Base-by-base conservation (phyloP, 2,329 filamentous ascomycete genomes). In the Elsinoe necatrix region DNA sequence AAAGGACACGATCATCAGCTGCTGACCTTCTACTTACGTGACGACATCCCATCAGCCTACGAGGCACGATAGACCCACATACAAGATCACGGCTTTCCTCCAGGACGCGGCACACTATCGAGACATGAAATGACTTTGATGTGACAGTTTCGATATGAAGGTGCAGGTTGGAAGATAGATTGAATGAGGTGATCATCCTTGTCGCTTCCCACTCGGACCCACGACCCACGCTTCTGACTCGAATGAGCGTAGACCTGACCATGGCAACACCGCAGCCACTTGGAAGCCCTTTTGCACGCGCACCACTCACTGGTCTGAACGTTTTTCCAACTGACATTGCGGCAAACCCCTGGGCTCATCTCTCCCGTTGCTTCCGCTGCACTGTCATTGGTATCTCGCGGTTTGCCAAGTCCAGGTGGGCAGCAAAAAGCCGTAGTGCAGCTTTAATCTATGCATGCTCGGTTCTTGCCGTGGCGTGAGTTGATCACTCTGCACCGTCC, bases 151-250 rank as follows among this genome's bases (percentile, higher is more conserved):
- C 14, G 34, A 37, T 37, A 37, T n/a, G 34, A 37, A 12, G 5
- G 5, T 14, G 34, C 29, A 37, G 34, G 34, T 37, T 12, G 34
- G 14, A 37, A 37, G 34, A 37, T 37, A 37, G 14, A 37, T 37
- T 37, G 21, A 18, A 43, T 43, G 41, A 43, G 41, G 41, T 43
- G 41, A 43, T 45, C 41, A 45, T 45, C 41, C 41, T 45, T 45
- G 41, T 43, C 41, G 9, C 16, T 23, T 23, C 23, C 9, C 21
- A 37, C 5, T 6, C 34, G 9, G 14, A 37, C 34, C 34, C 34
- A 37, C 41, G 18, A 23, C 41, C 41, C 41, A 43, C 41, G 41
- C 41, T 43, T 16, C 23, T 43, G 41, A 43, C 41, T 43, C 41
- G 41, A 18, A 45, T 45, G 8, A 9, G 18, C 23, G 18, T 45